Percentiles rank a stretch among this genome's conserved stretches.
Conservation (phyloP, 306 rosid genomes). For the Arachis hypogaea region DNA sequence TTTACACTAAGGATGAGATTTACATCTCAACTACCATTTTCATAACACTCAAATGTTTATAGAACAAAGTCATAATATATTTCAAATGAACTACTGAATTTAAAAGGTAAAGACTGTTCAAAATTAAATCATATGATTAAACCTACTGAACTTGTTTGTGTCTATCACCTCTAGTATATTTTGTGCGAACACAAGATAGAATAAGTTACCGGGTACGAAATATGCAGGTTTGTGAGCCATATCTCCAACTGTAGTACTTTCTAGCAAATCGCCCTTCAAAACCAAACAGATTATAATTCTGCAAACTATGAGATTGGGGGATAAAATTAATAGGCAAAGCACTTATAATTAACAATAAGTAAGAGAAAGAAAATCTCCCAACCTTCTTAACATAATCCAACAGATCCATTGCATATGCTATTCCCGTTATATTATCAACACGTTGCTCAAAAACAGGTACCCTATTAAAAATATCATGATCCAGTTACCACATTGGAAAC, state of each 20-base stretch:
- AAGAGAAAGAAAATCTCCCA: constrained; percentile 38
- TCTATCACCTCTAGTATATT: neutral
- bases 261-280: constrained; percentile 96
- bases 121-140: neutral
- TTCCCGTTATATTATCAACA: constrained; percentile 94
- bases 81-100: neutral
- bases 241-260: constrained; percentile 81
- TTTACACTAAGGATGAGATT: neutral
- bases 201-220: constrained; percentile 91
- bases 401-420: constrained; percentile 98
- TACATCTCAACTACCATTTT: neutral
- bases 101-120: neutral
- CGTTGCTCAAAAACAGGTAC: constrained; percentile 99
- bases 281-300: constrained; percentile 63
- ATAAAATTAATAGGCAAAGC: constrained; percentile 50
- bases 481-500: neutral
- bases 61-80: neutral
- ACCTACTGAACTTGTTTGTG: neutral
- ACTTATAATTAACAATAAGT: constrained; percentile 35
- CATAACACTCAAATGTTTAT: neutral
- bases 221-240: constrained; percentile 99
- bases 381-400: constrained; percentile 93
- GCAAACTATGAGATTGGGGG: constrained; percentile 60
- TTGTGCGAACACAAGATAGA: constrained; percentile 33
- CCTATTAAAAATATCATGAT: constrained; percentile 48